Conservation (phyloP, 2,329 filamentous ascomycete species). For the Arthrobotrys pseudoclavata region DNA sequence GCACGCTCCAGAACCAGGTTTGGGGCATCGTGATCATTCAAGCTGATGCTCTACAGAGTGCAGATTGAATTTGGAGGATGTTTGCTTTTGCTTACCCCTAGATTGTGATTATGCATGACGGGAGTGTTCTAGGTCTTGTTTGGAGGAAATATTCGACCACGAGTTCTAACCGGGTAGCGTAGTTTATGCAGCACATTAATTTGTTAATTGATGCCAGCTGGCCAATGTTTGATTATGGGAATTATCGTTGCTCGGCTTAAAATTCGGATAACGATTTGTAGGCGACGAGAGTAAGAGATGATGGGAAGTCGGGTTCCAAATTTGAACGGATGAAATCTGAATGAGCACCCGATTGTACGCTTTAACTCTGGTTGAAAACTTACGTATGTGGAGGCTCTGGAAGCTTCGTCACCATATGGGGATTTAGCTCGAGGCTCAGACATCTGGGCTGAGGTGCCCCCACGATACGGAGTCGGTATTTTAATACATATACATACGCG, state of each 20-base stretch:
- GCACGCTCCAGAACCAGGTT: conserved; percentile 11
- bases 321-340: not conserved
- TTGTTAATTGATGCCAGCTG: not conserved
- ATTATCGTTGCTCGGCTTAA: conserved; percentile 27
- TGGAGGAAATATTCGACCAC: conserved; percentile 34
- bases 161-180: conserved; percentile 1
- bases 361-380: not conserved
- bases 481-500: not conserved
- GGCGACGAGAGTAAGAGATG: no score
- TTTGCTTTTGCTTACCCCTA: not conserved
- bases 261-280: conserved; percentile 29
- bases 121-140: not conserved
- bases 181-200: not conserved
- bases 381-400: not conserved
- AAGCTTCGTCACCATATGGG: not conserved
- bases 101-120: not conserved
- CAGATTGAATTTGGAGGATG: conserved; percentile 5
- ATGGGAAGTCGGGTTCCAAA: not conserved
- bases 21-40: conserved; percentile 26
- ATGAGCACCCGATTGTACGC: not conserved
- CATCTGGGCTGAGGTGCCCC: not conserved
- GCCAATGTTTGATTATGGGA: not conserved
- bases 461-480: not conserved
- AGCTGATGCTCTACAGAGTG: not conserved
- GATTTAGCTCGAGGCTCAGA: not conserved